Evolutionary conservation across 2,329 filamentous ascomycete genomes (phyloP).

Genomic region (Epichloe sp.): DNA sequence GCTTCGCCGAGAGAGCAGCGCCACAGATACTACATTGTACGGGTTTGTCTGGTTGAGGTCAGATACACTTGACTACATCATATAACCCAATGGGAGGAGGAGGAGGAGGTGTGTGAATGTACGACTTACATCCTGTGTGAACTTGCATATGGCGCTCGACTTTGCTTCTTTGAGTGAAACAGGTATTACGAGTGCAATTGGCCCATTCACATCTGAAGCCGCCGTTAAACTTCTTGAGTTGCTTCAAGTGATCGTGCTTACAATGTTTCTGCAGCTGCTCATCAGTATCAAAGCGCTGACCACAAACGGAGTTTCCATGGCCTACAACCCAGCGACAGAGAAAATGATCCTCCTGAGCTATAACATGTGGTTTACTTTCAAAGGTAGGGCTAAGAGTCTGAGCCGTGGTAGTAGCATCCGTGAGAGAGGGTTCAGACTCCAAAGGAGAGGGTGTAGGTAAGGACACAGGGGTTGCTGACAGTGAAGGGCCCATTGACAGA

Average conservation of each 20-base stretch:
- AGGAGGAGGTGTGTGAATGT: too few relatives aligned
- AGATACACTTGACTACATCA: not conserved
- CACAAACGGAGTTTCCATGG: constrained; percentile 15
- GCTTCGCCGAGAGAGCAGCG: constrained; percentile 49
- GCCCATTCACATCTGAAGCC: constrained; percentile 45
- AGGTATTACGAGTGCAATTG: constrained; percentile 37
- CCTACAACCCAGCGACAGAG: constrained; percentile 21
- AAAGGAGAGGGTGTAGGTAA: constrained; percentile 11
- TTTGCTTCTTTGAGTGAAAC: constrained; percentile 48
- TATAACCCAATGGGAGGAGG: not conserved
- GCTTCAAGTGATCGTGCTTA: constrained; percentile 34
- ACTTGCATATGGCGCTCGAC: constrained; percentile 52
- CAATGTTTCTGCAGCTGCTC: constrained; percentile 43
- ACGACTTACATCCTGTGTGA: constrained; percentile 46
- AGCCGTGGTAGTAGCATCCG: not conserved
- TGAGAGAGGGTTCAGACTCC: constrained; percentile 10
- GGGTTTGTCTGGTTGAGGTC: constrained; percentile 37
- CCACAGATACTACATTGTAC: constrained; percentile 43
- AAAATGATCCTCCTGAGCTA: constrained; percentile 14
- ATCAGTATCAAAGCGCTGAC: constrained; percentile 26
- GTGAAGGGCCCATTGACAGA: constrained; percentile 11
- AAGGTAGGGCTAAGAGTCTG: not conserved
- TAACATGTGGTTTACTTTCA: constrained; percentile 7
- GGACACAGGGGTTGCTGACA: constrained; percentile 10
- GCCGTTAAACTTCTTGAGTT: constrained; percentile 27